These are phyloP conservation scores for Phytophthora macrochlamydospora DNA, from an alignment of 352 stramenopile species.

Conservation along the genomic window DNA sequence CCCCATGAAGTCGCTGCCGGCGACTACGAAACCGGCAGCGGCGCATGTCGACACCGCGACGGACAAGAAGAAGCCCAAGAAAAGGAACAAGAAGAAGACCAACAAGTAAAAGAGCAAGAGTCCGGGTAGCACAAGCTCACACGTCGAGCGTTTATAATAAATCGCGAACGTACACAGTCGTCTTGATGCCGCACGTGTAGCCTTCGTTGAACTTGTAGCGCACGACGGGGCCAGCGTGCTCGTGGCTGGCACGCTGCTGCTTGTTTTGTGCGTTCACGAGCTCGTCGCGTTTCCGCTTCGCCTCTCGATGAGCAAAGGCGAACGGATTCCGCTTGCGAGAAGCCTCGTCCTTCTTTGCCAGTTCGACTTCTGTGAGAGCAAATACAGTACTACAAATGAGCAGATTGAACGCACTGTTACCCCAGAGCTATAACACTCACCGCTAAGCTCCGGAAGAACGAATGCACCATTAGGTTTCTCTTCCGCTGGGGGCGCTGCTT, in stretches of 20 bases:
- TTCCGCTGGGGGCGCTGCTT: slow-evolving; percentile 25
- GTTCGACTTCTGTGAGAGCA: slow-evolving; percentile 50
- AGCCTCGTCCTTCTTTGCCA: slow-evolving; percentile 62
- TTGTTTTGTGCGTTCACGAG: slow-evolving; percentile 48
- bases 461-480: slow-evolving; percentile 41
- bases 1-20: slow-evolving; percentile 44
- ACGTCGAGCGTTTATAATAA: slow-evolving; percentile 61
- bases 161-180: slow-evolving; percentile 85
- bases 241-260: slow-evolving; percentile 25
- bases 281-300: slow-evolving; percentile 75
- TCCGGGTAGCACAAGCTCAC: no score
- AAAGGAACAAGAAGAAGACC: slow-evolving; percentile 53
- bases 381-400: slow-evolving; percentile 9
- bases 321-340: slow-evolving; percentile 80
- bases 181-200: slow-evolving; percentile 91
- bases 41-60: slow-evolving; percentile 3
- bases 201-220: slow-evolving; percentile 92
- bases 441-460: slow-evolving; percentile 56
- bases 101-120: slow-evolving; percentile 22
- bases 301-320: slow-evolving; percentile 80
- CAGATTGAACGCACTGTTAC: background rate
- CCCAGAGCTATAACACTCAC: slow-evolving; percentile 32
- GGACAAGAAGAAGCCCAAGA: slow-evolving; percentile 36
- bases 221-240: slow-evolving; percentile 48
- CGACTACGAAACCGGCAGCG: background rate